Evolutionary conservation across 2,329 filamentous ascomycete species (phyloP).

Genomic region (Emergomyces orientalis): DNA sequence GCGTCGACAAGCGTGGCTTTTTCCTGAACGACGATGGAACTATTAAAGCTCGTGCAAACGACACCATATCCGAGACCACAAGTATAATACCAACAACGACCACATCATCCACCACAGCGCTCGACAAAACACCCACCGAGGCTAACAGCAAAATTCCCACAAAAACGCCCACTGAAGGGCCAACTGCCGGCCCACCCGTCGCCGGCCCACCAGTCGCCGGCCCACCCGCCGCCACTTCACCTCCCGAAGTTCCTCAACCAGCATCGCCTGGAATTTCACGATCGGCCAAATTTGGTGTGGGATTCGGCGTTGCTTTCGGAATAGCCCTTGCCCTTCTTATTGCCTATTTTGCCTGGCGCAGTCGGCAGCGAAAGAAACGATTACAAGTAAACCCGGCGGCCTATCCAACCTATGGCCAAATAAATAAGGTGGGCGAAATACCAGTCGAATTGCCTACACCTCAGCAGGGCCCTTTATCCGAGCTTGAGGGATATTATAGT

Average conservation of each 20-base stretch:
- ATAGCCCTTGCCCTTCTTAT: not conserved
- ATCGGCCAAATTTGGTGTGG: not conserved
- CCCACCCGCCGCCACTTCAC: not conserved
- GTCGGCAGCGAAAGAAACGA: not conserved
- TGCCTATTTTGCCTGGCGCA: not conserved
- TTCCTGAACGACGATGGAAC: constrained; percentile 1
- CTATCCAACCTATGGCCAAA: not conserved
- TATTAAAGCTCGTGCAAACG: not conserved
- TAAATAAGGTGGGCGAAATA: not conserved
- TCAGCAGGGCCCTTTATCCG: not conserved
- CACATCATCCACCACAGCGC: not conserved
- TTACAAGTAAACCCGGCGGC: not conserved
- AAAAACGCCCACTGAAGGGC: too few species aligned
- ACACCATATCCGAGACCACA: not conserved
- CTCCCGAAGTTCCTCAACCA: not conserved
- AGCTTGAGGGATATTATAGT: not conserved
- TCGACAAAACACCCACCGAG: not conserved
- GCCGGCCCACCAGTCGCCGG: too few species aligned
- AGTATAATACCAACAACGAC: not conserved
- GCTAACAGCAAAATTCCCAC: too few species aligned
- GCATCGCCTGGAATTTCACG: not conserved
- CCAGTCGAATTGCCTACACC: not conserved
- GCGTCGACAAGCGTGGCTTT: not conserved
- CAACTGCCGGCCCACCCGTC: too few species aligned
- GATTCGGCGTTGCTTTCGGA: not conserved